Evolutionary conservation across 208 protist genomes (phyloP).

Genomic region (Acanthamoeba divionensis): DNA sequence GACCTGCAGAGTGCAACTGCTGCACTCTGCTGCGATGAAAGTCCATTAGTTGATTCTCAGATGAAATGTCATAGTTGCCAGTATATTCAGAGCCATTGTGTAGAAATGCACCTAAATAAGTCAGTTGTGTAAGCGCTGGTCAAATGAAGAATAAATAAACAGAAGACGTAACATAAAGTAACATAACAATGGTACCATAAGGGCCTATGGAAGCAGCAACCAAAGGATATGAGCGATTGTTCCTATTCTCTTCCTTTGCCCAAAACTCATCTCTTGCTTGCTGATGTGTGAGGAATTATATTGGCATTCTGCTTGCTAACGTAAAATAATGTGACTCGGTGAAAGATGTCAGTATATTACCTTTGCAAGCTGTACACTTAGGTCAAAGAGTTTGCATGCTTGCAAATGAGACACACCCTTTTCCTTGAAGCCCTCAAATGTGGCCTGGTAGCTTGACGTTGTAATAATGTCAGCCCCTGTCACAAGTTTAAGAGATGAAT

Average conservation of each 20-base stretch:
- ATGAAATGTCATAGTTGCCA: neutral
- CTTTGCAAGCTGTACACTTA: neutral
- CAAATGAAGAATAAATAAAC: neutral
- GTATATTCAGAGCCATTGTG: neutral
- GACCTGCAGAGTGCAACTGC: neutral
- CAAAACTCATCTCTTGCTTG: conserved; percentile 16
- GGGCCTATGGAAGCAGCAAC: conserved; percentile 28
- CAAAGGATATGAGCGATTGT: neutral
- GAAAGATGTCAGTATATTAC: neutral
- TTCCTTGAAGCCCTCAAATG: neutral
- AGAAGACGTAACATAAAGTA: no score
- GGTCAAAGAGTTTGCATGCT: neutral
- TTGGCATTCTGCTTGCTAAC: neutral
- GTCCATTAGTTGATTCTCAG: neutral
- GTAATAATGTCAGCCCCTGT: conserved; percentile 3
- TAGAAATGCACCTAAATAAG: neutral
- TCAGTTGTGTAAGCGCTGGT: neutral
- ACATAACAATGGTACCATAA: no score
- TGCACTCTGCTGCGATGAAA: neutral
- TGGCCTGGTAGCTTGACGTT: conserved; percentile 28
- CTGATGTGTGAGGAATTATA: no score
- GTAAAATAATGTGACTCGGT: neutral
- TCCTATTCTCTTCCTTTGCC: neutral
- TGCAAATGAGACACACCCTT: neutral
- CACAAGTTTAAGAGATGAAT: no score